Conservation (phyloP, 495 filamentous ascomycete species). For the Collariella sp. region DNA sequence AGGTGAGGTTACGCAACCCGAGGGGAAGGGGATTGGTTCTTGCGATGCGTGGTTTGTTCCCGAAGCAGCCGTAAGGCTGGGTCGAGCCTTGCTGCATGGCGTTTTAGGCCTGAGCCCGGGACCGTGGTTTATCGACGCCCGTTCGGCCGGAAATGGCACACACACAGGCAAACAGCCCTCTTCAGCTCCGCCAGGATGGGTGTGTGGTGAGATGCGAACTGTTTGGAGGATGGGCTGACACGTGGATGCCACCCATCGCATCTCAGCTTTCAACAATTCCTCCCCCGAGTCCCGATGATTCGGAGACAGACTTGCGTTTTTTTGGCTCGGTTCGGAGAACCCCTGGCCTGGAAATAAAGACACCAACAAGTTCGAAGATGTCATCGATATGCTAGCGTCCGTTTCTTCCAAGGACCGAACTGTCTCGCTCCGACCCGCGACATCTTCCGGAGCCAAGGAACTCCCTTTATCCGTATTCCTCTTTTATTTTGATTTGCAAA, state of each 20-base stretch:
- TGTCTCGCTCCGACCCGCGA: neutral
- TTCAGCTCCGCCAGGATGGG: neutral
- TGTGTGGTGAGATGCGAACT: neutral
- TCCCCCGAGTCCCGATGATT: neutral
- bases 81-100: neutral
- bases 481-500: neutral
- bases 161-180: neutral
- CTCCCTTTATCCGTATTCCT: no score
- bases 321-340: no score
- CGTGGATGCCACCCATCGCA: neutral
- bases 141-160: neutral
- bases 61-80: constrained; percentile 8
- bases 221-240: neutral
- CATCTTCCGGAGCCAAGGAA: neutral
- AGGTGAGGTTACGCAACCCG: neutral
- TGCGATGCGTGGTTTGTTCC: neutral
- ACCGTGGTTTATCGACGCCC: neutral
- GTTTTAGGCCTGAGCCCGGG: neutral
- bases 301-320: neutral
- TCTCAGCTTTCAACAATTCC: neutral
- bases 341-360: no score
- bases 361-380: neutral
- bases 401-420: neutral
- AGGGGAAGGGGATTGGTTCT: neutral
- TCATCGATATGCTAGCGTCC: neutral